Evolutionary conservation across 2,329 filamentous ascomycete genomes (phyloP).

Genomic region (Pseudomassariella vexata): DNA sequence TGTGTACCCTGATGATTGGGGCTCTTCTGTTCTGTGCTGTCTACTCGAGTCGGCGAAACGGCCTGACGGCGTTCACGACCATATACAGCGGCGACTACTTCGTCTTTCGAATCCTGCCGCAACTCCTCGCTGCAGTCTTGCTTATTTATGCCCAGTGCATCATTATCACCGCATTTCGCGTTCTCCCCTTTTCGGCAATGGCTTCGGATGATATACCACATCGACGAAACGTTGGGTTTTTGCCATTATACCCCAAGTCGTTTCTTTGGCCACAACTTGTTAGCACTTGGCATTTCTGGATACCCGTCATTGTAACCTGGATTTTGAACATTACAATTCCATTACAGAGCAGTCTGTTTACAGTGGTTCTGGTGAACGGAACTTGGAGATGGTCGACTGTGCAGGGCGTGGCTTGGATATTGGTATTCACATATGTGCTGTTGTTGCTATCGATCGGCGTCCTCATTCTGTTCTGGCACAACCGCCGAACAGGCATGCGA

Average conservation of each 20-base stretch:
- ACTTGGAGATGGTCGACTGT: conserved; percentile 76
- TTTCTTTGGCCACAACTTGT: conserved; percentile 56
- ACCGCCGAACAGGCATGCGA: conserved; percentile 65
- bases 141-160: conserved; percentile 75
- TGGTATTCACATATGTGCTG: conserved; percentile 68
- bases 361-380: conserved; percentile 49
- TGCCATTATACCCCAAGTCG: conserved; percentile 62
- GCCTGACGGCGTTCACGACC: conserved; percentile 60
- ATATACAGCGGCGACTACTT: conserved; percentile 76
- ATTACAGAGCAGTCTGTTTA: conserved; percentile 72
- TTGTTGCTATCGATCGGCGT: conserved; percentile 52
- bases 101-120: conserved; percentile 78
- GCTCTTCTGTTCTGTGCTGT: conserved; percentile 68
- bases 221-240: conserved; percentile 61
- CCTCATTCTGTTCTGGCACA: conserved; percentile 59
- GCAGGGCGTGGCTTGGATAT: conserved; percentile 70
- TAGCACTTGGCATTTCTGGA: conserved; percentile 61
- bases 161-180: conserved; percentile 66
- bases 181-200: conserved; percentile 75
- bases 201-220: conserved; percentile 54
- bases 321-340: conserved; percentile 74
- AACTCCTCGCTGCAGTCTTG: conserved; percentile 64
- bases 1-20: conserved; percentile 65
- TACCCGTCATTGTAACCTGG: conserved; percentile 68
- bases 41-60: conserved; percentile 56